These are phyloP conservation scores for Tetrapisispora namnaoensis DNA, from an alignment of 805 yeast species.

Conservation along the genomic window DNA sequence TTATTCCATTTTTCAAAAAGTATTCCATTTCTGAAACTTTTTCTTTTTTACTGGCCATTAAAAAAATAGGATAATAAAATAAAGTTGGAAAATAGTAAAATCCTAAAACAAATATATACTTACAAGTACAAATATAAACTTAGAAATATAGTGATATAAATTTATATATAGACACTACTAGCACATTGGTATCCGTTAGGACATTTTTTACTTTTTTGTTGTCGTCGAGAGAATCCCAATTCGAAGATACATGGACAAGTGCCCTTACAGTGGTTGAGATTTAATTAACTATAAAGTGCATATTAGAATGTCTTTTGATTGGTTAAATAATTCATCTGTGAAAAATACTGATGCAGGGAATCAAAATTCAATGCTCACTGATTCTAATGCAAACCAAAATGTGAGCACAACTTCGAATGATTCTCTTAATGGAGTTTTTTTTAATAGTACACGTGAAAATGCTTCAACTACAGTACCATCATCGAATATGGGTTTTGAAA, in stretches of 20 bases:
- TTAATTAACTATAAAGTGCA: background rate
- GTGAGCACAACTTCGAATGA: conserved; percentile 5
- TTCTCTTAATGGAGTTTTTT: background rate
- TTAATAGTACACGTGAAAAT: background rate
- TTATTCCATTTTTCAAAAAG: background rate
- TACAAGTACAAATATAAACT: background rate
- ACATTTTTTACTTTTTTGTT: background rate
- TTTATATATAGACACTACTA: no score
- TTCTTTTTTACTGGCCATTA: background rate
- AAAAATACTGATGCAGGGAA: conserved; percentile 13
- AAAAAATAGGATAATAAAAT: background rate
- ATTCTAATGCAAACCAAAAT: conserved; percentile 5
- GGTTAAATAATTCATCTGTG: conserved; percentile 40
- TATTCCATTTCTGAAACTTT: background rate
- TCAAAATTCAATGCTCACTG: background rate
- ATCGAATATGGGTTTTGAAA: background rate
- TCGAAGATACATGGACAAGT: no score
- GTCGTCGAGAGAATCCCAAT: background rate
- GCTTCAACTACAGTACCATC: background rate
- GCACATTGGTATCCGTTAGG: background rate
- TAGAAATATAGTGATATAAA: no score
- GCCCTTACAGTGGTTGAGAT: background rate
- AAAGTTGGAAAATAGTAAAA: background rate
- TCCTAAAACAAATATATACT: background rate
- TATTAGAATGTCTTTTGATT: conserved; percentile 37